Evolutionary conservation across 192 early-diverging fungal species (phyloP), one percentile per base, ranked within the genome.

Genomic region (Powellomyces hirtus): DNA sequence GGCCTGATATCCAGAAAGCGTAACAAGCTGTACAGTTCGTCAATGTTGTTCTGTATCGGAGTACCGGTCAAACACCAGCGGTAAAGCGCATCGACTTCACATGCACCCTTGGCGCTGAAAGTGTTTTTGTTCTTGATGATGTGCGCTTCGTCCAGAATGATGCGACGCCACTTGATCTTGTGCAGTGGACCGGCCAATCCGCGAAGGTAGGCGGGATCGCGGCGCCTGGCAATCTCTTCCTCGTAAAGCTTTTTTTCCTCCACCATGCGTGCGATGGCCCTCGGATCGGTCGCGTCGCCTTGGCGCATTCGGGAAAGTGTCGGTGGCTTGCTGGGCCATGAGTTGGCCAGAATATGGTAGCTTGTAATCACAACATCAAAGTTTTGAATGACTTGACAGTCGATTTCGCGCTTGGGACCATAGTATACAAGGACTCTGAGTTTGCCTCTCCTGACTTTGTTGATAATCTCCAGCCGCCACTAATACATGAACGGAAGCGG

Each of bases 391-490:
- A 11, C 36, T 10, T 34, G 8, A 1, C 1, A 20, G 16, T 60
- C 33, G 76, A 65, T 18, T 72, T 72, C 30, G 64, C 71, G 13
- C 22, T 50, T 40, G 20, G 77, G 27, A 0, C 88, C 88, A 68
- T 94, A 88, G 64, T 91, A 86, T 0, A 92, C 49, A n/a, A 84
- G 59, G 13, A 90, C 80, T 10, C 76, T 84, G 1, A 92, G 67
- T 0, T 57, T 36, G 2, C 83, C 78, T 1, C 73, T 71, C 5
- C 64, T 55, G 0, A 86, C 79, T 62, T 87, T 89, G n/a, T 62
- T 74, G 29, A 68, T 37, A 16, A 92, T 68, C 69, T 94, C 92
- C 37, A 73, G 67, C 27, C 73, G 70, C 92, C 92, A 94, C 59
- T 93, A 13, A n/a, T n/a, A 42, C 10, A n/a, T 42, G 11, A 42